phyloP scores from a whole-genome alignment of 371 early-diverging fungal genomes.

The Mortierella sp. region DNA sequence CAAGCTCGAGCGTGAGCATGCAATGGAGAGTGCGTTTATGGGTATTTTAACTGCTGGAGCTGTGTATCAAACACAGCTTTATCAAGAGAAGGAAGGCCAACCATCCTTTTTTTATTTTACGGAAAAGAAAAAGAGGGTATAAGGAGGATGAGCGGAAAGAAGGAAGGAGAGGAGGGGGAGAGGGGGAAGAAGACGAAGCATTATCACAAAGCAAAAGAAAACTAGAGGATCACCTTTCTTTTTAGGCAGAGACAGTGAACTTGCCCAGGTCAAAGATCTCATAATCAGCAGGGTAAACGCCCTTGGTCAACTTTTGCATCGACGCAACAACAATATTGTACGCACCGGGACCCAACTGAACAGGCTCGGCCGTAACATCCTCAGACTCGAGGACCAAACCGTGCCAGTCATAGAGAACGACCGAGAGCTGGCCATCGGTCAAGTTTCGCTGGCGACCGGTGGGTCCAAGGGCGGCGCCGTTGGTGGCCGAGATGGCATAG shows the following conservation, averaged over 20 bases:
- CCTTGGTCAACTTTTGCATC: constrained; percentile 27
- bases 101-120: constrained; percentile 1
- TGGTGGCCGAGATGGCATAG: background rate
- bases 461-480: constrained; percentile 10
- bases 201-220: background rate
- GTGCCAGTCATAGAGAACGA: constrained; percentile 20
- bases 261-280: constrained; percentile 23
- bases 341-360: constrained; percentile 12
- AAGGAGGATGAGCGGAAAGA: too few species aligned
- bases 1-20: too few species aligned
- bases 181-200: background rate
- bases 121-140: background rate
- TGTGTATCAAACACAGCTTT: background rate
- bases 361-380: background rate
- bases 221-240: background rate
- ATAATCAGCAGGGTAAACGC: constrained; percentile 20
- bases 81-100: background rate
- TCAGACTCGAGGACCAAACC: constrained; percentile 19
- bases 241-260: background rate
- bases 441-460: constrained; percentile 23
- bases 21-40: too few species aligned
- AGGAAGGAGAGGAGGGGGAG: too few species aligned
- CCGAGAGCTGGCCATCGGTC: constrained; percentile 1
- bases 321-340: constrained; percentile 23
- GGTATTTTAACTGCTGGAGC: too few species aligned